Percentiles rank a stretch among this genome's conserved stretches.
Evolutionary conservation across 495 filamentous ascomycete genomes (phyloP).

Genomic region (Daldinia concentrica): DNA sequence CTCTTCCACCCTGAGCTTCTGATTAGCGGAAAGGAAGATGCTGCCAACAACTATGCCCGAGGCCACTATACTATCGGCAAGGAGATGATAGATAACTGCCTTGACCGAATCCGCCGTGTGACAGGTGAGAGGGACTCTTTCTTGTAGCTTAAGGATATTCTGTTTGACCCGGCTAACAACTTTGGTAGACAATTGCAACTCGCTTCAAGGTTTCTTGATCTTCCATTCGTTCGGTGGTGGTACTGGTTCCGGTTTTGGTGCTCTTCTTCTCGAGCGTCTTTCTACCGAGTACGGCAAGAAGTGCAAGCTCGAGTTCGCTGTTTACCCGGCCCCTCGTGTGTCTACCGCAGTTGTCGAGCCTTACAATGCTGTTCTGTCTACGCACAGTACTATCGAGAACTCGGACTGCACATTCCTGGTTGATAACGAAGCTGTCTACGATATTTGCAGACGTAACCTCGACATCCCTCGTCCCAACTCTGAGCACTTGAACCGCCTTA

Average conservation of each 20-base stretch:
- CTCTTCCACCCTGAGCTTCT: slow-evolving; percentile 90
- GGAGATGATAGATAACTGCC: slow-evolving; percentile 83
- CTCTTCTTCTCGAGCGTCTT: slow-evolving; percentile 85
- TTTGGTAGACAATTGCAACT: slow-evolving; percentile 82
- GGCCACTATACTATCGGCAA: slow-evolving; percentile 95
- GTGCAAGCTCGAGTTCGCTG: slow-evolving; percentile 91
- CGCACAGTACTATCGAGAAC: slow-evolving; percentile 94
- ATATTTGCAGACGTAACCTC: slow-evolving; percentile 88
- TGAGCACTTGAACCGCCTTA: slow-evolving; percentile 89
- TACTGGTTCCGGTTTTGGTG: slow-evolving; percentile 90
- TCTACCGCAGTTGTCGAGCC: slow-evolving; percentile 92
- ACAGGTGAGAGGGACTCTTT: slow-evolving; percentile 63
- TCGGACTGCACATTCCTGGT: slow-evolving; percentile 93
- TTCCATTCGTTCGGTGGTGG: slow-evolving; percentile 96
- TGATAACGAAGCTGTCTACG: slow-evolving; percentile 93
- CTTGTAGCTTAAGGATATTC: background rate
- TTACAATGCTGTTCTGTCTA: slow-evolving; percentile 91
- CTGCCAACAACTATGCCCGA: slow-evolving; percentile 94
- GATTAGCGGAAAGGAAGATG: slow-evolving; percentile 93
- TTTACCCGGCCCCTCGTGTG: slow-evolving; percentile 87
- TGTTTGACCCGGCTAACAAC: slow-evolving; percentile 34
- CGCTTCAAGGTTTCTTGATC: slow-evolving; percentile 89
- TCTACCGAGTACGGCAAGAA: slow-evolving; percentile 93
- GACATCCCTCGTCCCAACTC: slow-evolving; percentile 87
- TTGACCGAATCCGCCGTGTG: slow-evolving; percentile 86